Base-by-base conservation (phyloP, 352 stramenopile species). In the Peronosclerospora sorghi region DNA sequence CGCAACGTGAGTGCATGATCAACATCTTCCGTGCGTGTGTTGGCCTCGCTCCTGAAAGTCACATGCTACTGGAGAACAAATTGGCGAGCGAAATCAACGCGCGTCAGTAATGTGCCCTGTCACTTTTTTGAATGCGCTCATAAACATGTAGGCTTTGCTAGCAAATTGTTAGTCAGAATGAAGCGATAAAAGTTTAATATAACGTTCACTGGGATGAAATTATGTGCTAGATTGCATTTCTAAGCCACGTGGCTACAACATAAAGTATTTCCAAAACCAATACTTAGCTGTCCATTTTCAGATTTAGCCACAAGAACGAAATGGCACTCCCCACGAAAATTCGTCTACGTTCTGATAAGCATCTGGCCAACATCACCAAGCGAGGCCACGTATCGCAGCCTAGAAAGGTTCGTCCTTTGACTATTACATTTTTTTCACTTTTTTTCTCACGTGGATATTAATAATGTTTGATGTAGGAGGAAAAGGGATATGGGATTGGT, bases 1-100 rank as follows among this genome's bases (percentile, higher is more conserved):
- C 94, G 17, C 96, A 99, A 75, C 84, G 96, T 39, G 86, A 97
- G 73, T 96, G 89, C 45, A 95, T 99, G 41, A 86, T 97, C 54
- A 99, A 99, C 73, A 73, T 99, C 32, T 95, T 99, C 71, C 86
- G 96, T 47, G 96, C 96, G 9, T 98, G 95, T 59, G 68, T 98
- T 26, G 96, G 96, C 19, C 82, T 99, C 4, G 76, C 91, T 6
- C 81, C 94, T 5, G 96, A 99, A 54, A 98, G 96, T 65, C 85
- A 99, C 74, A 99, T 99, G 94, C 79, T 93, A 36, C 74, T 99
- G 19, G 95, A 99, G 65, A 97, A 98, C 81, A 94, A 90, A 55
- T 48, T 96, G 29, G 65, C 67, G 21, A 92, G 75, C 54, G 60
- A 85, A 48, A 95, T 96, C 51, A 50, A 63, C 35, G 62, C 64